Percentiles rank a stretch among this genome's conserved stretches.
These are phyloP conservation scores for Zygoascus hellenicus DNA, from an alignment of 1,139 yeast genomes.

Conservation along the genomic window DNA sequence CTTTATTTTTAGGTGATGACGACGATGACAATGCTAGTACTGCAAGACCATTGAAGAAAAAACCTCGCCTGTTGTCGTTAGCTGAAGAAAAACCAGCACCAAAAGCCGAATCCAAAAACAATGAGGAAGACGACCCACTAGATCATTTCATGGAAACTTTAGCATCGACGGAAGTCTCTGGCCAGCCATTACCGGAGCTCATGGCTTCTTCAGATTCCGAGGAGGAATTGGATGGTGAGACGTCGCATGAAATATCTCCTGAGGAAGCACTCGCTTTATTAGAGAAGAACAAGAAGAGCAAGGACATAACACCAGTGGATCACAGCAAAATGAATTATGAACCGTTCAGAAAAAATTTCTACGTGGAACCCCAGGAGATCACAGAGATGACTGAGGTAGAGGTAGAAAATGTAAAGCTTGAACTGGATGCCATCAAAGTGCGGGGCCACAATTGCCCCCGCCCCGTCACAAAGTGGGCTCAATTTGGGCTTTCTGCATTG, in stretches of 20 bases:
- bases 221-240: constrained; percentile 24
- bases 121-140: constrained; percentile 36
- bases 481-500: constrained; percentile 65
- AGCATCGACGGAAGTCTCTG: constrained; percentile 12
- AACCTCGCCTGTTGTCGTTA: constrained; percentile 7
- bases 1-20: constrained; percentile 14
- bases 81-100: constrained; percentile 1
- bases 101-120: constrained; percentile 8
- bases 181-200: constrained; percentile 17
- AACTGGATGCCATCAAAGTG: constrained; percentile 58
- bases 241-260: constrained; percentile 15
- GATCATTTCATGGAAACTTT: constrained; percentile 36
- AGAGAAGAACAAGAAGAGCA: constrained; percentile 36
- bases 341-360: constrained; percentile 59
- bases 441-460: constrained; percentile 54
- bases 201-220: constrained; percentile 26
- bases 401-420: constrained; percentile 47
- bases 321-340: constrained; percentile 45
- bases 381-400: constrained; percentile 45
- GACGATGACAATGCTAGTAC: constrained; percentile 11
- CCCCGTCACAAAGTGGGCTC: constrained; percentile 76
- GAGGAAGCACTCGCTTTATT: constrained; percentile 30
- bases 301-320: constrained; percentile 41
- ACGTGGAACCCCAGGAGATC: constrained; percentile 57
- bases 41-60: constrained; percentile 5